phyloP scores from a whole-genome alignment of 2,329 filamentous ascomycete genomes.

The Aspergillus neotritici region DNA sequence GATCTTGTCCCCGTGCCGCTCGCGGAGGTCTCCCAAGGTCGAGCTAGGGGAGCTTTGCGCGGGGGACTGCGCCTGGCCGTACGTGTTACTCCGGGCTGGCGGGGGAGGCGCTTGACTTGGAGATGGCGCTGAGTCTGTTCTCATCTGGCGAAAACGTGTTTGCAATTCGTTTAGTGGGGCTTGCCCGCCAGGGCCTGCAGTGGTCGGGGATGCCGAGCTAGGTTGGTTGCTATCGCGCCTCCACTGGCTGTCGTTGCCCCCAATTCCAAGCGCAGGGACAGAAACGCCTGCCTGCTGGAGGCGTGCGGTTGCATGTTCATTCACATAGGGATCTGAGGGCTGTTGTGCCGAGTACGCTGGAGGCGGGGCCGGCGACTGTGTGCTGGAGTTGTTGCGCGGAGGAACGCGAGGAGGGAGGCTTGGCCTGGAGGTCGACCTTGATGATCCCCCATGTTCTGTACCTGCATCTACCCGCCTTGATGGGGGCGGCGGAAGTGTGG shows the following conservation, averaged over 20 bases:
- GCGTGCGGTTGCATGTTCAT: conserved; percentile 58
- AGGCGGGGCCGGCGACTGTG: conserved; percentile 40
- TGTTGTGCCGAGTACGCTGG: conserved; percentile 43
- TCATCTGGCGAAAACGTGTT: conserved; percentile 57
- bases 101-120: conserved; percentile 22
- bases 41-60: conserved; percentile 50
- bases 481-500: conserved; percentile 66
- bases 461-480: conserved; percentile 40
- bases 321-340: conserved; percentile 40
- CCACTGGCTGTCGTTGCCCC: conserved; percentile 26
- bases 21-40: conserved; percentile 62
- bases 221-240: conserved; percentile 23
- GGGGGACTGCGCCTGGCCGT: conserved; percentile 57
- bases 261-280: conserved; percentile 73
- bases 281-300: conserved; percentile 70
- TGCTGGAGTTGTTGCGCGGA: conserved; percentile 55
- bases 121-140: conserved; percentile 32
- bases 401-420: conserved; percentile 65
- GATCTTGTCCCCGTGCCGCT: conserved; percentile 65
- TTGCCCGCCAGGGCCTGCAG: conserved; percentile 18
- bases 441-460: conserved; percentile 21
- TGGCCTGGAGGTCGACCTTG: conserved; percentile 44
- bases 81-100: conserved; percentile 36
- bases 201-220: conserved; percentile 15
- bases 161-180: conserved; percentile 61